Evolutionary conservation across 306 rosid genomes (phyloP), one percentile per base, ranked within the genome.

Genomic region (Prunus dulcis): DNA sequence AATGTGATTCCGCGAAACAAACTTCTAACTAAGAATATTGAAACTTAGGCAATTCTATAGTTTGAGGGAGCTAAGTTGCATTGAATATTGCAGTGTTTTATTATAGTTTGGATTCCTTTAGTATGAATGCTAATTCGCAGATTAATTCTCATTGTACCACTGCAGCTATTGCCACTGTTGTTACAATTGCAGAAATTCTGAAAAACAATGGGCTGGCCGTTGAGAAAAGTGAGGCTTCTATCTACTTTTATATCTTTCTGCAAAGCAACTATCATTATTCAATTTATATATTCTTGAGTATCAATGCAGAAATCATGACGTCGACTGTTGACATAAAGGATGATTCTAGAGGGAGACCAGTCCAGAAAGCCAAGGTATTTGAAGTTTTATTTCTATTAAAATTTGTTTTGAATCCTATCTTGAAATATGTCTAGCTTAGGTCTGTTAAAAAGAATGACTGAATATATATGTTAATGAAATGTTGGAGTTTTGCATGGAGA

Each of bases 81-180:
- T 9, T 28, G 27, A 18, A 6, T 30, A 22, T 43, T 65, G 50
- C 5, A 34, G 57, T 18, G 60, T 45, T 73, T 60, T 56, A 60
- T 13, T 19, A 15, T 23, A 45, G 41, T 3, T 43, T 12, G 20
- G 15, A 41, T 51, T 67, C 22, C 15, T 55, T 71, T 55, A 32
- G 67, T 41, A 30, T 64, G 43, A 45, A n/a, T 64, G 71, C 56
- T 18, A 10, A 13, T 46, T 64, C 12, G 6, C 5, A 3, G 64
- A 47, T 64, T 76, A 19, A 41, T 53, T 41, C 41, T 25, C n/a
- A 6, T 25, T 69, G 49, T 64, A 15, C 41, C 27, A 19, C 67
- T 82, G 84, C 84, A 85, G 88, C 88, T 73, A 85, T 85, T 72
- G 88, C 88, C 45, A 85, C 88, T 0, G 86, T 85, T 27, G 88